Conservation (phyloP, 169 alveolate genomes). For the Eimeria necatrix region DNA sequence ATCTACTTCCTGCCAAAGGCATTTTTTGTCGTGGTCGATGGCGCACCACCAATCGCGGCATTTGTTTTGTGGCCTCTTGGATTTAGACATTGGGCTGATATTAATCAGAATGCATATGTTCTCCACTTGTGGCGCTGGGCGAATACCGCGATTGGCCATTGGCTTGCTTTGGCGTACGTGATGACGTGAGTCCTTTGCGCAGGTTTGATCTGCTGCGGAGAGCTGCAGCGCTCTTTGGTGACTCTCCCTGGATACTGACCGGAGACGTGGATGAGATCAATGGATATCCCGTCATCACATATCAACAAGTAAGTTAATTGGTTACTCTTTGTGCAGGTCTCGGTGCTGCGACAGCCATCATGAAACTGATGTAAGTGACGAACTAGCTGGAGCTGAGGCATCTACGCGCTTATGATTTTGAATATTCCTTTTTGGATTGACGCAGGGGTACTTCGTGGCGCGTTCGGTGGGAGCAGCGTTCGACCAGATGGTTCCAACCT, state of each 20-base stretch:
- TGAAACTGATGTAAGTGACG: no score
- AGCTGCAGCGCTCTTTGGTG: constrained; percentile 51
- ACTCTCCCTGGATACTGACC: constrained; percentile 44
- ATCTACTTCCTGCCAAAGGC: no score
- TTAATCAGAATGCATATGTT: neutral
- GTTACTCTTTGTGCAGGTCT: neutral
- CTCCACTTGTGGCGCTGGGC: no score
- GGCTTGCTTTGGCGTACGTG: no score
- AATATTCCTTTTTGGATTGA: neutral
- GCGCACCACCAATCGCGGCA: no score
- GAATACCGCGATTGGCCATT: no score
- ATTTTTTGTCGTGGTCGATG: no score
- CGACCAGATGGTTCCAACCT: constrained; percentile 23
- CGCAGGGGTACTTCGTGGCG: constrained; percentile 34
- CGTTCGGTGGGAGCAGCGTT: constrained; percentile 36
- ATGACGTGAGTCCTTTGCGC: neutral
- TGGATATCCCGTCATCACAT: neutral
- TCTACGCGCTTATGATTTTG: neutral
- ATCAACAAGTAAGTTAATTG: neutral
- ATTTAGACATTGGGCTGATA: neutral
- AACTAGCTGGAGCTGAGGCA: no score
- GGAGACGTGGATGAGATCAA: neutral
- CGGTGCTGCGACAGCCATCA: no score
- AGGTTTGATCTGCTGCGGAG: constrained; percentile 61
- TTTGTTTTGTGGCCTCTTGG: no score